Evolutionary conservation across 164 flowering plant genomes (phyloP).

Genomic region (Kingdonia uniflora): DNA sequence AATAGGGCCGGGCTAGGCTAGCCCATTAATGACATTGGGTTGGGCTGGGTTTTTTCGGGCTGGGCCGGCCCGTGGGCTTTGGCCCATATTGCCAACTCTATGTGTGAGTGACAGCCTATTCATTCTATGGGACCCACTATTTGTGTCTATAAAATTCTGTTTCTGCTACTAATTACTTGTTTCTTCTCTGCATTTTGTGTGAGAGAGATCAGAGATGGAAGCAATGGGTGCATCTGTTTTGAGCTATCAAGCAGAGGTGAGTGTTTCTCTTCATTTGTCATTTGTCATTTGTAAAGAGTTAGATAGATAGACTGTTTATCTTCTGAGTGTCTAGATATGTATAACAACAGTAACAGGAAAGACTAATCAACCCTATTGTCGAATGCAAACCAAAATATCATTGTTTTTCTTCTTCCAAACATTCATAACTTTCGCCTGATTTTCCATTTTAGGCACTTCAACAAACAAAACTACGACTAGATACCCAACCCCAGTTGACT

Average conservation of each 20-base stretch:
- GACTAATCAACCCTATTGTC: not conserved
- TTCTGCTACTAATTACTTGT: not conserved
- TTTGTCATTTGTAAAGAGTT: not conserved
- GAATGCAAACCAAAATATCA: not conserved
- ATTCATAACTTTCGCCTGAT: not conserved
- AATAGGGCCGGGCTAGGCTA: no score
- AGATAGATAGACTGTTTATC: not conserved
- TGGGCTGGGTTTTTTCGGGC: no score
- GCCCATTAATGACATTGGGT: no score
- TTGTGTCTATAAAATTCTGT: not conserved
- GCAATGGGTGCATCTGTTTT: slow-evolving; percentile 10
- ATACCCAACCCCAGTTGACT: no score
- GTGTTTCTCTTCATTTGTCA: not conserved
- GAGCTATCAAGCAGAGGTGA: slow-evolving; percentile 16
- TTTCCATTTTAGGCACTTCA: no score
- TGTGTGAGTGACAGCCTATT: not conserved
- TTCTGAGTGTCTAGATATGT: not conserved
- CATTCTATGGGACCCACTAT: slow-evolving; percentile 1
- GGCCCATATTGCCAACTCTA: no score
- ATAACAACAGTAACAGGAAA: not conserved
- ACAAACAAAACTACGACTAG: no score
- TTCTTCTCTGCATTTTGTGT: not conserved
- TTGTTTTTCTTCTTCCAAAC: not conserved
- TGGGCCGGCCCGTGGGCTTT: no score
- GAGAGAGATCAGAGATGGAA: slow-evolving; percentile 10